Percentiles rank a stretch among this genome's conserved stretches.
Evolutionary conservation across 2,329 filamentous ascomycete genomes (phyloP).

Genomic region (Diaporthe citri): DNA sequence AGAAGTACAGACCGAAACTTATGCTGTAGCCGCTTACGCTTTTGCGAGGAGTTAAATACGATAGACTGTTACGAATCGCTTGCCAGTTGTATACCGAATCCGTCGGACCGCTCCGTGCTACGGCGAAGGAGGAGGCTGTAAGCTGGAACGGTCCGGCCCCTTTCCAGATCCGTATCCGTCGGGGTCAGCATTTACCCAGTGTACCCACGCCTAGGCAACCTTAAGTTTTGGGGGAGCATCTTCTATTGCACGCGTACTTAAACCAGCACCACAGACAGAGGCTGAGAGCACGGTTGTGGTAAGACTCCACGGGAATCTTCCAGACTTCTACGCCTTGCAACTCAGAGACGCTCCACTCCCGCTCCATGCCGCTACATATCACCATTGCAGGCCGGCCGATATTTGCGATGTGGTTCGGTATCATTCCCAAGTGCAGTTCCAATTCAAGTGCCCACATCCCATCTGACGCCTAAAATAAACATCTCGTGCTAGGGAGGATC

Average conservation of each 20-base stretch:
- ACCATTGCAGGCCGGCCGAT: neutral
- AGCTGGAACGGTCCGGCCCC: slow-evolving; percentile 7
- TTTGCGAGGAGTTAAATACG: neutral
- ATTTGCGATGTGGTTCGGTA: slow-evolving; percentile 13
- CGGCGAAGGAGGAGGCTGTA: neutral
- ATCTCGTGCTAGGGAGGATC: slow-evolving; percentile 7
- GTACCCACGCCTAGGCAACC: neutral
- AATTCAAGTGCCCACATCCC: slow-evolving; percentile 35
- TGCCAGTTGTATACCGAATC: neutral
- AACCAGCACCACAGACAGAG: neutral
- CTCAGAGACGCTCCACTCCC: neutral
- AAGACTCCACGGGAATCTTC: neutral
- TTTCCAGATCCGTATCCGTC: slow-evolving; percentile 4
- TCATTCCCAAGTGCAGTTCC: slow-evolving; percentile 33
- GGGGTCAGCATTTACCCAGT: neutral
- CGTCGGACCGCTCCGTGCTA: neutral
- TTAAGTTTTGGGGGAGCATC: neutral
- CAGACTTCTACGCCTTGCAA: neutral
- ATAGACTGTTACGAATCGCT: neutral
- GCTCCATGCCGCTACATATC: neutral
- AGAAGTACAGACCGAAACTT: neutral
- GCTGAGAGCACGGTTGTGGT: neutral
- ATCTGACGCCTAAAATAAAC: slow-evolving; percentile 33
- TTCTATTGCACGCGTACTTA: neutral
- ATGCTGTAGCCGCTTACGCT: neutral